These are phyloP conservation scores for Zostera marina DNA, from an alignment of 116 monocot species.

Conservation along the genomic window DNA sequence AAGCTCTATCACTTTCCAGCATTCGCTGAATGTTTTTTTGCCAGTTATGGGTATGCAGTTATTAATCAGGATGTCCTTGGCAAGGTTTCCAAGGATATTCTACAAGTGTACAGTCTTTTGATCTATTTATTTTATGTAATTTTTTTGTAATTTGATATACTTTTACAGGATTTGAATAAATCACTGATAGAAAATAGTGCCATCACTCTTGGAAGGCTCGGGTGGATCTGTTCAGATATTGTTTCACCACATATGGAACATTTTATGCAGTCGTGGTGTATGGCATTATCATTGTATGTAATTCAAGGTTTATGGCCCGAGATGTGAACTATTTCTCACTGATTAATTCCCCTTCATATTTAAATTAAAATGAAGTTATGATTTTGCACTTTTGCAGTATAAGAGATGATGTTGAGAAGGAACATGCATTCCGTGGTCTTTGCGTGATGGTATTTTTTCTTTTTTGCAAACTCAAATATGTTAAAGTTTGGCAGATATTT, in stretches of 20 bases:
- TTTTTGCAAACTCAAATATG: neutral
- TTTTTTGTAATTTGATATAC: neutral
- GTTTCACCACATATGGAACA: conserved; percentile 94
- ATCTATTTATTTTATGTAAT: neutral
- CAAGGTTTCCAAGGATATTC: no score
- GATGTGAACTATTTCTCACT: no score
- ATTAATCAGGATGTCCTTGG: no score
- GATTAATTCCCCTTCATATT: neutral
- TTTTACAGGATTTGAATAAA: conserved; percentile 69
- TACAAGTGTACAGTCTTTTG: neutral
- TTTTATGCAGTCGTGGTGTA: conserved; percentile 90
- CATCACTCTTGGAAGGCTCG: conserved; percentile 92
- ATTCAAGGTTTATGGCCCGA: neutral
- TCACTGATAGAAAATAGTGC: conserved; percentile 92
- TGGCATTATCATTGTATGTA: conserved; percentile 69
- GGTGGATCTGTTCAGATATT: conserved; percentile 89
- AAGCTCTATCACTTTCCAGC: no score
- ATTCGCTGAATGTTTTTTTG: no score
- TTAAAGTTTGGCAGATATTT: neutral
- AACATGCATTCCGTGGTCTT: conserved; percentile 88
- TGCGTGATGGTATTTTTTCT: conserved; percentile 59
- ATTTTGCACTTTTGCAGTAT: conserved; percentile 37
- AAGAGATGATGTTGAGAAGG: conserved; percentile 93
- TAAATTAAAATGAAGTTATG: neutral
- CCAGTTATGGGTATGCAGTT: no score